A percentile compares a stretch with the other conserved stretches of the same genome.
Evolutionary conservation across 1,284 basidiomycete species (phyloP).

Genomic region (Ganoderma leucocontextum): DNA sequence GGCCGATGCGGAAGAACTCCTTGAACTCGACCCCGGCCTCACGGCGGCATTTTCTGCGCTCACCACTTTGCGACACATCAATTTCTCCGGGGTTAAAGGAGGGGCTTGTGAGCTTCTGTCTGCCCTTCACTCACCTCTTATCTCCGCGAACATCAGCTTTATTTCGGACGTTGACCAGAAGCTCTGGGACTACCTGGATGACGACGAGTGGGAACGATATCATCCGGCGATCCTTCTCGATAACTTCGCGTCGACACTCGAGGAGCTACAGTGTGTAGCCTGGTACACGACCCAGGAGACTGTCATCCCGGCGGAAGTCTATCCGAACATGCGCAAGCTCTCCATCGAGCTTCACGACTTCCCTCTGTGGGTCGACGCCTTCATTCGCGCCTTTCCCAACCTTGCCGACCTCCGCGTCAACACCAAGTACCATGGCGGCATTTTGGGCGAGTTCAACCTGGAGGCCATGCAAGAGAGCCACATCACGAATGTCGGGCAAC

Average conservation of each 20-base stretch:
- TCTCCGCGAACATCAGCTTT: not conserved
- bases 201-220: not conserved
- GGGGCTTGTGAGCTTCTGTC: not conserved
- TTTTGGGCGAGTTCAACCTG: no score
- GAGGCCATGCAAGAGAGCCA: not conserved
- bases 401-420: not conserved
- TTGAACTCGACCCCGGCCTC: not conserved
- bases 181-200: not conserved
- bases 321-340: slow-evolving; percentile 3
- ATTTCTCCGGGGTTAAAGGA: not conserved
- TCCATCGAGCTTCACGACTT: not conserved
- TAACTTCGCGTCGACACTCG: not conserved
- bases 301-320: not conserved
- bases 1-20: not conserved
- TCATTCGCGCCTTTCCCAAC: slow-evolving; percentile 2
- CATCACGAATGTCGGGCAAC: not conserved
- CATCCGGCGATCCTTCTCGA: not conserved
- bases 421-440: no score
- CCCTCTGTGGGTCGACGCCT: not conserved
- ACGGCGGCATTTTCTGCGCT: not conserved
- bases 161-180: not conserved
- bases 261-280: not conserved
- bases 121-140: not conserved
- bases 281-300: not conserved
- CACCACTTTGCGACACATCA: not conserved